Evolutionary conservation across 2,329 filamentous ascomycete species (phyloP).

Genomic region (Thermomyces lanuginosus): DNA sequence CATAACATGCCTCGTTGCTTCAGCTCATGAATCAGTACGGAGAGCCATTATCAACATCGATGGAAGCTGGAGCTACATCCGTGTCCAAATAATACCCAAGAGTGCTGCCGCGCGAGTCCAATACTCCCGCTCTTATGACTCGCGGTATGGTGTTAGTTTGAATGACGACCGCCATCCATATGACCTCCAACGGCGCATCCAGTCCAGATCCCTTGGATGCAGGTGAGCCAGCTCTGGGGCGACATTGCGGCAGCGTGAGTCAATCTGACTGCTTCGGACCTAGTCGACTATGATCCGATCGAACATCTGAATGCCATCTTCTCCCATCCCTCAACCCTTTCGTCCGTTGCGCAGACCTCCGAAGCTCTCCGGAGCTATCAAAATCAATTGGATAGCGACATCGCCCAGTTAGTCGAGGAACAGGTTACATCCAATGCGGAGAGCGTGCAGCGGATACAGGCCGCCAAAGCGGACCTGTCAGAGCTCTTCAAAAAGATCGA

Average conservation of each 20-base stretch:
- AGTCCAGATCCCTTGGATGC: constrained; percentile 28
- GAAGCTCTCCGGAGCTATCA: constrained; percentile 57
- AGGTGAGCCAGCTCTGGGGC: constrained; percentile 18
- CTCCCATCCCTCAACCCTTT: constrained; percentile 69
- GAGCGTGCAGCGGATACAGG: constrained; percentile 79
- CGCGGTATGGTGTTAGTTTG: too few relatives aligned
- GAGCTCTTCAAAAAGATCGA: constrained; percentile 91
- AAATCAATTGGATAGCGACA: constrained; percentile 65
- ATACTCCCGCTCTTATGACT: too few relatives aligned
- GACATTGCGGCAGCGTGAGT: constrained; percentile 2
- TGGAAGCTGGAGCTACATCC: too few relatives aligned
- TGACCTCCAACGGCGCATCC: constrained; percentile 23
- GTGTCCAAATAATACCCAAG: too few relatives aligned
- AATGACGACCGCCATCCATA: constrained; percentile 22
- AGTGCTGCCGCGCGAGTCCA: too few relatives aligned
- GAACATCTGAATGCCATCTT: constrained; percentile 88
- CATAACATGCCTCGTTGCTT: too few relatives aligned
- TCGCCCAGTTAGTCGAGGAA: constrained; percentile 51
- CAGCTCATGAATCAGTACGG: too few relatives aligned
- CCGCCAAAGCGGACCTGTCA: constrained; percentile 74
- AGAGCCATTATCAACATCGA: too few relatives aligned
- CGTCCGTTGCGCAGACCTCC: constrained; percentile 60
- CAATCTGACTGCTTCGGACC: constrained; percentile 1
- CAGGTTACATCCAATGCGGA: constrained; percentile 77
- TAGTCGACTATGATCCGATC: constrained; percentile 79